These are phyloP conservation scores for Citeromyces siamensis DNA, from an alignment of 1,139 yeast species.

Conservation along the genomic window DNA sequence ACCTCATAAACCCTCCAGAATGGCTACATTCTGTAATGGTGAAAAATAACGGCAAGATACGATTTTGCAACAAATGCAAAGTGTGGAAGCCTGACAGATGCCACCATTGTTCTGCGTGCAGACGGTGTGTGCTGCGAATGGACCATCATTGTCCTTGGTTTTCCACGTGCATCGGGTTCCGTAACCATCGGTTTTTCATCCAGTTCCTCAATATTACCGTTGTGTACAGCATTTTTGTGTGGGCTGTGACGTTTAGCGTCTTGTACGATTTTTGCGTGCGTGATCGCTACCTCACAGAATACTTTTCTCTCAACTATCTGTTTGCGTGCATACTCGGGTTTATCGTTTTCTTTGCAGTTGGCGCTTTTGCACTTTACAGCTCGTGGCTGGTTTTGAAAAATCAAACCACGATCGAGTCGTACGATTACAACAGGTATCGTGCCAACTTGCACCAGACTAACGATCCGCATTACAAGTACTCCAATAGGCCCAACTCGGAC, in stretches of 20 bases:
- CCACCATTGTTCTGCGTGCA: slow-evolving; percentile 77
- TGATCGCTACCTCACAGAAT: slow-evolving; percentile 24
- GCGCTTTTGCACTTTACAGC: slow-evolving; percentile 46
- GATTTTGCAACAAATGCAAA: slow-evolving; percentile 61
- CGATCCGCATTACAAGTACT: slow-evolving; percentile 23
- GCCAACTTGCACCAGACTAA: slow-evolving; percentile 29
- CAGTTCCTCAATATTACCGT: slow-evolving; percentile 58
- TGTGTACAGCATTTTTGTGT: slow-evolving; percentile 30
- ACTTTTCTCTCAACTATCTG: slow-evolving; percentile 48
- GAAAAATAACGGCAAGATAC: slow-evolving; percentile 31
- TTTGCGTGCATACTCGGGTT: slow-evolving; percentile 45
- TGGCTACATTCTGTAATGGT: slow-evolving; percentile 23
- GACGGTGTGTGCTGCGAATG: slow-evolving; percentile 62
- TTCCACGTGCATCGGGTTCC: slow-evolving; percentile 74
- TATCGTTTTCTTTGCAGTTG: slow-evolving; percentile 53
- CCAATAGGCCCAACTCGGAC: slow-evolving; percentile 24
- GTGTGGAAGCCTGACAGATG: slow-evolving; percentile 92
- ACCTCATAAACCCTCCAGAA: slow-evolving; percentile 25
- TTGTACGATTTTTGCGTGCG: slow-evolving; percentile 38
- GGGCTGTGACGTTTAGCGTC: slow-evolving; percentile 24
- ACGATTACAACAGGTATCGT: slow-evolving; percentile 44
- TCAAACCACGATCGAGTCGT: slow-evolving; percentile 73
- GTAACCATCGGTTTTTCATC: slow-evolving; percentile 66
- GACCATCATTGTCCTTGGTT: slow-evolving; percentile 99
- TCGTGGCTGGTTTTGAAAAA: slow-evolving; percentile 49